Conservation (phyloP, 2,329 filamentous ascomycete genomes). For the Dothideomycetes sp. region DNA sequence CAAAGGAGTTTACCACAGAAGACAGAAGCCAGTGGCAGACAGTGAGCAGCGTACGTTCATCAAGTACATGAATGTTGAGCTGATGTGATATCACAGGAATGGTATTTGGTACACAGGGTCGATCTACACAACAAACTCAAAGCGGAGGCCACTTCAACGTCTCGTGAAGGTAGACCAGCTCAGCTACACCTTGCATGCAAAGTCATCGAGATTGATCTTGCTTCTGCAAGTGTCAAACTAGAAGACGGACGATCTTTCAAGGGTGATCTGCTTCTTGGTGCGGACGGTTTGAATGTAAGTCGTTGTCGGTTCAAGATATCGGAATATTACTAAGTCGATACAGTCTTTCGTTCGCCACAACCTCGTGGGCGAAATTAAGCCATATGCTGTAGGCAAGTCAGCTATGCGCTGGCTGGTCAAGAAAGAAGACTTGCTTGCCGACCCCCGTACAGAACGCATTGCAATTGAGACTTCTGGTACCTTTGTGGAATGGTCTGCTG, state of each 20-base stretch:
- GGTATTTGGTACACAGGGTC: slow-evolving; percentile 7
- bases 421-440: slow-evolving; percentile 1
- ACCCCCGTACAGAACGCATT: slow-evolving; percentile 1
- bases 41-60: not conserved
- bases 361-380: slow-evolving; percentile 4
- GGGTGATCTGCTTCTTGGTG: slow-evolving; percentile 7
- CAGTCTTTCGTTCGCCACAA: slow-evolving; percentile 3
- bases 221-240: slow-evolving; percentile 1
- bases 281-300: slow-evolving; percentile 8
- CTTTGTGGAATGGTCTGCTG: slow-evolving; percentile 7
- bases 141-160: not conserved
- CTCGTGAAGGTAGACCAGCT: slow-evolving; percentile 4
- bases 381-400: slow-evolving; percentile 5
- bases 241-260: not conserved
- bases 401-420: slow-evolving; percentile 9
- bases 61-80: not conserved
- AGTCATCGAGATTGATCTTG: slow-evolving; percentile 2
- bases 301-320: no score
- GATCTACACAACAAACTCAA: slow-evolving; percentile 12
- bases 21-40: slow-evolving; percentile 8
- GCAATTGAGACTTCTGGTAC: slow-evolving; percentile 6
- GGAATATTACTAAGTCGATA: not conserved
- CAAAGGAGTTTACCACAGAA: slow-evolving; percentile 1
- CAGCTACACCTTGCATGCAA: slow-evolving; percentile 6
- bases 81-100: slow-evolving; percentile 2